Evolutionary conservation across 495 filamentous ascomycete species (phyloP), one percentile per base, ranked within the genome.

Genomic region (Xylaria intraflava): DNA sequence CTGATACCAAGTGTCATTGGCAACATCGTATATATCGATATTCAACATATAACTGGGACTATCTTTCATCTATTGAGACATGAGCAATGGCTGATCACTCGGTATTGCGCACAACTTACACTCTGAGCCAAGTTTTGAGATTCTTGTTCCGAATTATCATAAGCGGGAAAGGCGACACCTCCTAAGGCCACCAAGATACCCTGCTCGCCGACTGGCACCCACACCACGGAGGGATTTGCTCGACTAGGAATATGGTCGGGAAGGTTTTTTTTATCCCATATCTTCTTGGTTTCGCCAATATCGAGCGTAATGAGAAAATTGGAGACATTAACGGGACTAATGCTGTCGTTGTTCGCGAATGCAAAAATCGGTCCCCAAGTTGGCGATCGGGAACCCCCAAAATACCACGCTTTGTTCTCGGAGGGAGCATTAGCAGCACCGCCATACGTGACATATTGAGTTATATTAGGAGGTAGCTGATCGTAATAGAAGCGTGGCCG

Each of bases 401-500:
- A 86, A 59, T 88, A 86, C 70, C 83, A 90, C 0, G 79, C 84
- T 48, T 79, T 74, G 54, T 89, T 85, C 65, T 90, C 85, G 8
- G 85, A 87, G 0, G 85, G 84, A 5, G 79, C 81, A 11, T 75
- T 85, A 7, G 76, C 83, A 0, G 73, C 77, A 1, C 77, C 85
- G 10, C 86, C 86, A 54, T 77, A 79, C 5, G 84, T 79, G 38
- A 90, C 62, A 61, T 83, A 88, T 33, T 78, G 73, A 3, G 81
- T 88, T 30, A 87, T 52, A 23, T 60, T 63, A 8, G 57, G 38
- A 0, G 77, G 62, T 0, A 84, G 69, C 6, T 59, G 16, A 6
- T 58, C 57, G 8, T 62, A 41, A 23, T 64, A 11, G 59, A 78
- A 81, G 9, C 72, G 69, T 0, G 69, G 55, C n/a, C 26, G 10